These are phyloP conservation scores for Wickerhamiella qilinensis DNA, from an alignment of 805 yeast genomes.

Conservation along the genomic window DNA sequence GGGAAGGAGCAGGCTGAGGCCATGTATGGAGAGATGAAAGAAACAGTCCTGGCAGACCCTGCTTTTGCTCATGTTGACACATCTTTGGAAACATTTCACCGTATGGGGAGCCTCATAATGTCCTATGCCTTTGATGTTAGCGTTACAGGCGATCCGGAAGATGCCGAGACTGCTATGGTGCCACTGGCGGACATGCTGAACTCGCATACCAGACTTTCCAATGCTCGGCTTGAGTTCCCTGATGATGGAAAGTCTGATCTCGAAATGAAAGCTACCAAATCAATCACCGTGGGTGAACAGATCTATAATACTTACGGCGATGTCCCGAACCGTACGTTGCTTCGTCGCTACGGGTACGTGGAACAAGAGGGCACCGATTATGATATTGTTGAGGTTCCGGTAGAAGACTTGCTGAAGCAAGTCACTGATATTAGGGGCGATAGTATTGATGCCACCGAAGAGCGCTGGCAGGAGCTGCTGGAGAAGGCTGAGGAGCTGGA, in stretches of 20 bases:
- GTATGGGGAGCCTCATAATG: slow-evolving; percentile 68
- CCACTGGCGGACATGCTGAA: slow-evolving; percentile 86
- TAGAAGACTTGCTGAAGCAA: slow-evolving; percentile 27
- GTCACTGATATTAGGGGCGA: slow-evolving; percentile 17
- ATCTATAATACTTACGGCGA: slow-evolving; percentile 82
- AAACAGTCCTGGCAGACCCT: slow-evolving; percentile 23
- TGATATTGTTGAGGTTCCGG: slow-evolving; percentile 67
- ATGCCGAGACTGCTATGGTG: slow-evolving; percentile 50
- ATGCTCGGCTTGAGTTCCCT: slow-evolving; percentile 51
- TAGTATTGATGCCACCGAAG: no score
- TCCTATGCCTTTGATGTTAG: slow-evolving; percentile 77
- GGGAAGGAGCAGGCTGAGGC: slow-evolving; percentile 54
- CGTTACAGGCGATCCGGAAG: slow-evolving; percentile 20
- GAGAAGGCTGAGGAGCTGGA: slow-evolving; percentile 4
- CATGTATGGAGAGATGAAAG: slow-evolving; percentile 35
- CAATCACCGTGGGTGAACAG: slow-evolving; percentile 52
- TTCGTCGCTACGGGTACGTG: slow-evolving; percentile 84
- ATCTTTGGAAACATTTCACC: slow-evolving; percentile 44
- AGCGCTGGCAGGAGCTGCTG: slow-evolving; percentile 4
- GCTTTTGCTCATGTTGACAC: slow-evolving; percentile 18
- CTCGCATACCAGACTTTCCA: slow-evolving; percentile 61
- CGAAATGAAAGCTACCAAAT: slow-evolving; percentile 54
- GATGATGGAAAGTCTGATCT: slow-evolving; percentile 23
- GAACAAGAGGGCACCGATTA: slow-evolving; percentile 53
- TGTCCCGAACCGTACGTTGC: slow-evolving; percentile 75